Percentiles rank a stretch among this genome's conserved stretches.
Evolutionary conservation across 2,329 filamentous ascomycete species (phyloP).

Genomic region (Fusarium avenaceum): DNA sequence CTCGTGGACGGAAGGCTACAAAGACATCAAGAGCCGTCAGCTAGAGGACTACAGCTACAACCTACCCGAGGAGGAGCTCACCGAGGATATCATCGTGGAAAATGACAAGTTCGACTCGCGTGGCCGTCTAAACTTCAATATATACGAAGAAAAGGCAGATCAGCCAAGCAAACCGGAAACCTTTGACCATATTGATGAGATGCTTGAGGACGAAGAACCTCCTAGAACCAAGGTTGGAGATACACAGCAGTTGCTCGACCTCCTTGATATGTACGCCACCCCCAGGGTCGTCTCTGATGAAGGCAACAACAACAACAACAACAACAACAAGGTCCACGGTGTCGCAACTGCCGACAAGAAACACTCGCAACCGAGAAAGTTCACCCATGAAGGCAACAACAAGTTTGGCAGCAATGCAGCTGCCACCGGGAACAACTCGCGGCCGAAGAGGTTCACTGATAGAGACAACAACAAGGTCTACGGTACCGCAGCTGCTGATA

Average conservation of each 20-base stretch:
- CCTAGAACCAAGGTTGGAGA: background rate
- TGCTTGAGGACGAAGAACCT: conserved; percentile 1
- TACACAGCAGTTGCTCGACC: conserved; percentile 5
- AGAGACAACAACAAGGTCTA: background rate
- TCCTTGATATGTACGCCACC: conserved; percentile 7
- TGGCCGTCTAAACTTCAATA: conserved; percentile 26
- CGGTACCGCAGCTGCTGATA: background rate
- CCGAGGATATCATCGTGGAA: conserved; percentile 45
- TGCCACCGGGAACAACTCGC: background rate
- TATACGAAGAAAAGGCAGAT: conserved; percentile 4
- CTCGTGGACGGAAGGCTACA: conserved; percentile 54
- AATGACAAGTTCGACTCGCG: conserved; percentile 27
- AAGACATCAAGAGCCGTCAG: conserved; percentile 46
- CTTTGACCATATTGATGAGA: conserved; percentile 16
- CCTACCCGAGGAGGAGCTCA: conserved; percentile 45
- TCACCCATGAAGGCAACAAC: background rate
- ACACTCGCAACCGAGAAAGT: background rate
- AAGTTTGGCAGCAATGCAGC: background rate
- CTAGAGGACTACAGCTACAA: conserved; percentile 49
- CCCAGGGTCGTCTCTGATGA: background rate
- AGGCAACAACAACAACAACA: background rate
- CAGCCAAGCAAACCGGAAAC: background rate
- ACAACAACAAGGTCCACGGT: background rate
- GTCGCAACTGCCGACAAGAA: background rate
- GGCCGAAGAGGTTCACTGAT: background rate